Conservation (phyloP, 352 stramenopile species). For the Pythium sukuiense region DNA sequence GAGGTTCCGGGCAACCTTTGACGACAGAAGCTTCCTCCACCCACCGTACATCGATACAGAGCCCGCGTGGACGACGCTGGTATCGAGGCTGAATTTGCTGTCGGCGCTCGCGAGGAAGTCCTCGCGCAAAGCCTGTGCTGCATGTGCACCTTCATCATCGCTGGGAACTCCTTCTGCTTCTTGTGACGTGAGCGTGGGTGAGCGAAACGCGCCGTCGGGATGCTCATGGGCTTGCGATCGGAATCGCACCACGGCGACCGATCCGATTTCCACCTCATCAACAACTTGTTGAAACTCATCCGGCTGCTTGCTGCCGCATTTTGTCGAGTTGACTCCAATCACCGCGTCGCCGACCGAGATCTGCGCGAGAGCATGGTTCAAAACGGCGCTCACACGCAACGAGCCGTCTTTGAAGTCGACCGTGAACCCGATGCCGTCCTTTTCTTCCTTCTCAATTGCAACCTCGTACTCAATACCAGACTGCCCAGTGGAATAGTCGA, state of each 20-base stretch:
- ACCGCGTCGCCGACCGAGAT: conserved; percentile 51
- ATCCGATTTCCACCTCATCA: conserved; percentile 30
- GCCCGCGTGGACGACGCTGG: conserved; percentile 53
- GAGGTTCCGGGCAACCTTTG: conserved; percentile 33
- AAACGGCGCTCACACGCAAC: conserved; percentile 22
- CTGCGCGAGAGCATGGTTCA: conserved; percentile 27
- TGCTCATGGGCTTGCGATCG: conserved; percentile 35
- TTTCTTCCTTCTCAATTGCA: conserved; percentile 38
- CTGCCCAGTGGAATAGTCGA: conserved; percentile 64
- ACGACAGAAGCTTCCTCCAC: conserved; percentile 51
- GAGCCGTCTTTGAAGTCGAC: conserved; percentile 36
- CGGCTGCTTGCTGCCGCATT: conserved; percentile 38
- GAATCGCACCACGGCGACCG: conserved; percentile 48
- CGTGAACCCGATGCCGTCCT: conserved; percentile 40
- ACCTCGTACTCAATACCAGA: conserved; percentile 74
- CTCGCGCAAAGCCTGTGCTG: conserved; percentile 34
- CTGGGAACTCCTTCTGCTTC: background rate
- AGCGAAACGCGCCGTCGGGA: background rate
- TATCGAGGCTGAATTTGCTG: conserved; percentile 33
- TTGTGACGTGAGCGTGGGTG: background rate
- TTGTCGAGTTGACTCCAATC: conserved; percentile 62
- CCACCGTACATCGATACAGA: conserved; percentile 78
- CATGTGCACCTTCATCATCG: conserved; percentile 25
- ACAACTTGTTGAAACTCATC: conserved; percentile 40
- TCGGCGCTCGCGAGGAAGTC: conserved; percentile 40